These are phyloP conservation scores for Leccinum ochraceum DNA, from an alignment of 768 basidiomycete genomes.

Conservation along the genomic window DNA sequence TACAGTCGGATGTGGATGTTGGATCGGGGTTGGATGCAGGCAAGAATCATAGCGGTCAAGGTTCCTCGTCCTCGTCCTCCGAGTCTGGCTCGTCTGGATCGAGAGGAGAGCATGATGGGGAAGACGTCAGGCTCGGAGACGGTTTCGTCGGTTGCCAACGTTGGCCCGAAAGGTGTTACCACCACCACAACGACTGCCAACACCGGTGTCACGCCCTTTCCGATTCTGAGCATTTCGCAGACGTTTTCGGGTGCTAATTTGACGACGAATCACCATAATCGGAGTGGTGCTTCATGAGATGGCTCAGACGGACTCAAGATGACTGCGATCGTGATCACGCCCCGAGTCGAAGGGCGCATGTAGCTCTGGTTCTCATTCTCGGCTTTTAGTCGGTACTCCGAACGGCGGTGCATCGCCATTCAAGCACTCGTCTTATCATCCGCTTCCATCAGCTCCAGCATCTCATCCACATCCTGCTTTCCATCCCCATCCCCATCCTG, in stretches of 20 bases:
- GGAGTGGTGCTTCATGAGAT: background rate
- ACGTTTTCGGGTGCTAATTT: background rate
- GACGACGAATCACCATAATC: background rate
- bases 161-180: background rate
- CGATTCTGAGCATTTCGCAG: slow-evolving; percentile 22
- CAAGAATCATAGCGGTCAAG: background rate
- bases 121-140: background rate
- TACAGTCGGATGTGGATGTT: too few species aligned
- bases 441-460: slow-evolving; percentile 13
- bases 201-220: slow-evolving; percentile 16
- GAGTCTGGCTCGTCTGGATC: background rate
- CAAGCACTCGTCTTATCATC: background rate
- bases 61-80: background rate
- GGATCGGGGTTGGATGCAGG: slow-evolving; percentile 6
- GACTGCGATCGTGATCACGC: too few species aligned
- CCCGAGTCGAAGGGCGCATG: too few species aligned
- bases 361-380: too few species aligned
- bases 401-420: background rate
- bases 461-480: slow-evolving; percentile 2
- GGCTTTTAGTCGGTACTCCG: too few species aligned
- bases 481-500: slow-evolving; percentile 3
- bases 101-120: background rate
- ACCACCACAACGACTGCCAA: background rate
- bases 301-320: background rate
- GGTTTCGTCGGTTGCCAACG: background rate